These are phyloP conservation scores for Coriolopsis trogii DNA, from an alignment of 1,284 basidiomycete genomes.

Conservation along the genomic window DNA sequence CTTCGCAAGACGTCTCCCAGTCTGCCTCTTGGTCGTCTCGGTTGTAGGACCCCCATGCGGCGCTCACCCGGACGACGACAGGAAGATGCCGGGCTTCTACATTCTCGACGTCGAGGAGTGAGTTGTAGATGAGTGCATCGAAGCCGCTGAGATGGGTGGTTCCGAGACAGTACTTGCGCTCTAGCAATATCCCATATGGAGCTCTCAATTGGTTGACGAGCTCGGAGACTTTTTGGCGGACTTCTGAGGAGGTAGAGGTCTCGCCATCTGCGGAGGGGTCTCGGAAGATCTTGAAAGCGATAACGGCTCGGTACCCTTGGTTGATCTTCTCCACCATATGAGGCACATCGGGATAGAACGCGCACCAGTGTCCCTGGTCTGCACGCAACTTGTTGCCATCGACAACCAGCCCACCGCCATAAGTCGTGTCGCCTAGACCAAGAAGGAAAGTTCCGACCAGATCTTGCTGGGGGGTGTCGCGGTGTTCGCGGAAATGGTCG, in stretches of 20 bases:
- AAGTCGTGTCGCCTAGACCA: slow-evolving; percentile 7
- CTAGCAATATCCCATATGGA: slow-evolving; percentile 34
- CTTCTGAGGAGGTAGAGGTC: not conserved
- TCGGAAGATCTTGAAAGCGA: slow-evolving; percentile 39
- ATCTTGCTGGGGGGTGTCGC: slow-evolving; percentile 33
- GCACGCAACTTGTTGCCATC: slow-evolving; percentile 16
- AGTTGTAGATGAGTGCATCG: slow-evolving; percentile 29
- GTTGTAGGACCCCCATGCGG: not conserved
- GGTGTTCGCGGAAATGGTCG: slow-evolving; percentile 34
- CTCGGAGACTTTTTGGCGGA: slow-evolving; percentile 1
- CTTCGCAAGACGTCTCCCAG: slow-evolving; percentile 4
- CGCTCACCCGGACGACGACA: slow-evolving; percentile 22
- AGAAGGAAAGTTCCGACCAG: slow-evolving; percentile 30
- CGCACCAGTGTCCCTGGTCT: slow-evolving; percentile 31
- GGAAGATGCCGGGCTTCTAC: slow-evolving; percentile 31
- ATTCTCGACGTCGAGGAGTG: slow-evolving; percentile 9
- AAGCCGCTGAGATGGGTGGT: slow-evolving; percentile 29
- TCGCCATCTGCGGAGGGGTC: not conserved
- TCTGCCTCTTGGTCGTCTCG: slow-evolving; percentile 3
- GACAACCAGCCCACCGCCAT: slow-evolving; percentile 14
- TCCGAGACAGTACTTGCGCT: slow-evolving; percentile 32
- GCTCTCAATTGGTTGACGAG: slow-evolving; percentile 19
- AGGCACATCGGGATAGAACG: slow-evolving; percentile 43
- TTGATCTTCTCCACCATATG: slow-evolving; percentile 29
- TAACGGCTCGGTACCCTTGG: slow-evolving; percentile 31